Evolutionary conservation across 768 basidiomycete species (phyloP).

Genomic region (Leccinum aurantiacum): DNA sequence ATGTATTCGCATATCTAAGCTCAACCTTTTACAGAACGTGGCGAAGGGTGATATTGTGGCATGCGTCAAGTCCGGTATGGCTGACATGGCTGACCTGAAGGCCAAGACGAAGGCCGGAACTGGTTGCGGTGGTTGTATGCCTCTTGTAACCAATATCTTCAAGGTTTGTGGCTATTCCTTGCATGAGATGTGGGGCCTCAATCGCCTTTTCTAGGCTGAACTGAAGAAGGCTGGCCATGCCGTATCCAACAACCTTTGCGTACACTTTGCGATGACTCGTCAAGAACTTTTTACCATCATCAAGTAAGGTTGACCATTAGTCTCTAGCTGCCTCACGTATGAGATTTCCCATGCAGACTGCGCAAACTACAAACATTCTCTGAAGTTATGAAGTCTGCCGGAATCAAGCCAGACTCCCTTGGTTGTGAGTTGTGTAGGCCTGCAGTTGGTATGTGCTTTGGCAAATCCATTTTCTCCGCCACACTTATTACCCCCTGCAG

Average conservation of each 20-base stretch:
- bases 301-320: constrained; percentile 33
- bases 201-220: constrained; percentile 44
- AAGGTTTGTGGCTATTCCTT: constrained; percentile 19
- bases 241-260: constrained; percentile 59
- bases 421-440: constrained; percentile 80
- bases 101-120: constrained; percentile 67
- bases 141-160: too few relatives aligned
- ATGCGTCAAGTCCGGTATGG: constrained; percentile 51
- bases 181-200: too few relatives aligned
- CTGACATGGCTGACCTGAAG: constrained; percentile 56
- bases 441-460: constrained; percentile 45
- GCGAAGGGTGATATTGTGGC: constrained; percentile 54
- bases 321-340: neutral
- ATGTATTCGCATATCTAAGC: neutral
- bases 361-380: constrained; percentile 58
- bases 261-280: constrained; percentile 63
- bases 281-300: constrained; percentile 67
- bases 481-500: constrained; percentile 12
- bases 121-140: constrained; percentile 62
- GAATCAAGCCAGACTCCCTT: constrained; percentile 46
- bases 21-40: constrained; percentile 50
- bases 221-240: constrained; percentile 66
- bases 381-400: constrained; percentile 51
- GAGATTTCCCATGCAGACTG: constrained; percentile 35
- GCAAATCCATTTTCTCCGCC: neutral